These are phyloP conservation scores for Martensiomyces pterosporus DNA, from an alignment of 192 early-diverging fungal genomes.

Conservation along the genomic window DNA sequence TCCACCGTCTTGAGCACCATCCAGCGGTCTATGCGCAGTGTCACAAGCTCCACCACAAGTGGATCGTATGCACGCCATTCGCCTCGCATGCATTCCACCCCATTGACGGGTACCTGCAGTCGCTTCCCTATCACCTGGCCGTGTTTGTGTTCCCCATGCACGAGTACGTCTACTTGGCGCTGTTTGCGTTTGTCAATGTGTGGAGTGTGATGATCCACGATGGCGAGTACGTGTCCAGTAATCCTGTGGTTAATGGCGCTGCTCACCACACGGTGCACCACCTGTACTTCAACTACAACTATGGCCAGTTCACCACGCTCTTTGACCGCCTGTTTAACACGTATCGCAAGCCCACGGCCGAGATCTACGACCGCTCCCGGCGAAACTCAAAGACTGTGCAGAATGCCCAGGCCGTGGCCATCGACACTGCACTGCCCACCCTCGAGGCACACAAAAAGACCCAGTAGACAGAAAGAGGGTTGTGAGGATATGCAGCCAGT, in stretches of 20 bases:
- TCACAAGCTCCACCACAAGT: constrained; percentile 87
- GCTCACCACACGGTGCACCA: constrained; percentile 99
- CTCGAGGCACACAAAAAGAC: constrained; percentile 17
- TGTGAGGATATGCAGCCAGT: too few species aligned
- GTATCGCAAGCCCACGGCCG: constrained; percentile 62
- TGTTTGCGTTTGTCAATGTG: constrained; percentile 85
- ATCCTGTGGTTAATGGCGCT: constrained; percentile 73
- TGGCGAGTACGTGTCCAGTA: constrained; percentile 70
- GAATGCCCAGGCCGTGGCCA: constrained; percentile 59
- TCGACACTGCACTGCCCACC: constrained; percentile 49
- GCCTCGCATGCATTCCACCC: constrained; percentile 95
- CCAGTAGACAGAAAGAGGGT: background rate
- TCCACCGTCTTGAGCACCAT: constrained; percentile 90
- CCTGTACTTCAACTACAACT: constrained; percentile 99
- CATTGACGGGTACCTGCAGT: constrained; percentile 92
- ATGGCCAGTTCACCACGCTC: constrained; percentile 97
- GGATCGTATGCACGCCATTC: constrained; percentile 92
- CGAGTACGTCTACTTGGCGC: constrained; percentile 79
- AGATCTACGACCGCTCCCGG: constrained; percentile 59
- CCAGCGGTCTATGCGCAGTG: constrained; percentile 83
- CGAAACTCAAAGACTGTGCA: constrained; percentile 62
- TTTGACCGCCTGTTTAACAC: constrained; percentile 77
- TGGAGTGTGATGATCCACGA: constrained; percentile 99
- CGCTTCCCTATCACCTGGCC: constrained; percentile 91
- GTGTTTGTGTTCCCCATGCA: constrained; percentile 90